Conservation (phyloP, 208 protist species). For the Naegleria lovaniensis region DNA sequence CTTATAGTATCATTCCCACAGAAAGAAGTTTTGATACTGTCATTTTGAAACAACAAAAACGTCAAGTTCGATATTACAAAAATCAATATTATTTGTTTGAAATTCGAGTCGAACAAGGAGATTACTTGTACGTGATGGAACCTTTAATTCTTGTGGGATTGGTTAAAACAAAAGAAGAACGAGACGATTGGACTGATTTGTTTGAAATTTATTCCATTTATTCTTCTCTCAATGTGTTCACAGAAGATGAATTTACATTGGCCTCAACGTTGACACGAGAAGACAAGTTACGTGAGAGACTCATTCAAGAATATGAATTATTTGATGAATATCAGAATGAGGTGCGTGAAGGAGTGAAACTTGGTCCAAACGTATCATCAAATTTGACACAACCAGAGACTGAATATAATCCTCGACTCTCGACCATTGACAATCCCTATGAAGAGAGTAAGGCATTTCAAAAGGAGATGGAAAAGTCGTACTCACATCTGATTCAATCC, state of each 20-base stretch:
- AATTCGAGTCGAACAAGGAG: neutral
- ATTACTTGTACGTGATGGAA: neutral
- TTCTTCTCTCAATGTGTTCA: neutral
- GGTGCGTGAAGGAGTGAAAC: neutral
- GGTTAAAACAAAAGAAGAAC: neutral
- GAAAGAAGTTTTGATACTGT: neutral
- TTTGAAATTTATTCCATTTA: constrained; percentile 5
- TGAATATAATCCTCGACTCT: neutral
- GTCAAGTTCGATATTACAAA: neutral
- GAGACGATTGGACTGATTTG: neutral
- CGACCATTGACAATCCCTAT: neutral
- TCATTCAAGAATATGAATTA: neutral
- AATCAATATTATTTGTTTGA: neutral
- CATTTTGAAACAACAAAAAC: neutral
- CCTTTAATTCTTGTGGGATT: neutral
- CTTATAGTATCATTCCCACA: neutral
- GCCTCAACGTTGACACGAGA: neutral
- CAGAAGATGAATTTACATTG: neutral
- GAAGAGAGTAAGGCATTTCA: neutral
- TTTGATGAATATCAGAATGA: constrained; percentile 7
- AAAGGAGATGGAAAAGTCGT: neutral
- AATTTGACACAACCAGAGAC: neutral
- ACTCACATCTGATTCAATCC: neutral
- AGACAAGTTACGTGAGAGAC: neutral
- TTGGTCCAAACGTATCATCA: no score